Evolutionary conservation across 345 rosid genomes (phyloP), one percentile per base, ranked within the genome.

Genomic region (Salix koriyanagi): DNA sequence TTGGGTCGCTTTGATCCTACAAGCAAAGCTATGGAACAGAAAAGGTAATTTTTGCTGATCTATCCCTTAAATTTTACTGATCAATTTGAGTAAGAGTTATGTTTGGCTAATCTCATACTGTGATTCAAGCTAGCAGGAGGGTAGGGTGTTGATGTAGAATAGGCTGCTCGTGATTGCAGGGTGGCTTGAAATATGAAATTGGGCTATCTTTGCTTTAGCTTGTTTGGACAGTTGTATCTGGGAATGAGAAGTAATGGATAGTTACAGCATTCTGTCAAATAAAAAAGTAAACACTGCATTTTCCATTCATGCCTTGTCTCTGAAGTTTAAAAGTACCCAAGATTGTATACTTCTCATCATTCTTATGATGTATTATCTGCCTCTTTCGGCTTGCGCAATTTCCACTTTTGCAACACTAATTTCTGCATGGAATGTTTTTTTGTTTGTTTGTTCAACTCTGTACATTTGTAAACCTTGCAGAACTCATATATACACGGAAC

Each of bases 401-500:
- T 44, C 50, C 62, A 58, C 28, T 67, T 18, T 68, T 21, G 15
- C 50, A 37, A 52, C n/a, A 42, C 30, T 42, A 6, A 41, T 7
- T 21, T n/a, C 52, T 44, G 16, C 54, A 21, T 10, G 16, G 69
- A 65, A 21, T 68, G n/a, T 68, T 68, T 44, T 44, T 36, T 68
- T 19, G 30, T 13, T 39, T 36, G 25, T 42, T 41, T 4, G 50
- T 58, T 58, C 12, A 58, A 58, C 62, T 58, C 26, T 8, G 4
- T 56, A 9, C 62, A 56, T 25, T 42, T 42, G 39, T 19, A 21
- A 74, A 44, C 70, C 61, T 48, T 41, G 62, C 54, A 92, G 91
- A 75, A 73, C 85, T 34, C 76, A 30, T 80, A 79, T 86, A 60
- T 96, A 93, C 79, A 79, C 96, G 37, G 81, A 85, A 79, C 84